These are phyloP conservation scores for Glebionis coronaria DNA, from an alignment of 129 eudicot species.

Conservation along the genomic window DNA sequence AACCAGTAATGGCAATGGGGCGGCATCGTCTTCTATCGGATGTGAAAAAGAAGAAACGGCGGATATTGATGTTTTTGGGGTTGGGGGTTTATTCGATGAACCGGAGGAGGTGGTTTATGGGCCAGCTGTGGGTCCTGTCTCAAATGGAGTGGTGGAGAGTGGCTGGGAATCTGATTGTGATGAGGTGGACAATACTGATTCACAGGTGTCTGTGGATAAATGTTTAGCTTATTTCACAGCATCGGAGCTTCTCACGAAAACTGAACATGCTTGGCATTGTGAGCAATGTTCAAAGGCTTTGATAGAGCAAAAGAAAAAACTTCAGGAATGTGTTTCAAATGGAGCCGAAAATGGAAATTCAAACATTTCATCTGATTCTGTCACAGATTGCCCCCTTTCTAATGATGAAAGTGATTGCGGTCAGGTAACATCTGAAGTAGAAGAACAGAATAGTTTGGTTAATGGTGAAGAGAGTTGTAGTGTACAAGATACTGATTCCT, in stretches of 20 bases:
- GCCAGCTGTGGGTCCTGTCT: slow-evolving; percentile 6
- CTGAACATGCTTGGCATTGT: slow-evolving; percentile 91
- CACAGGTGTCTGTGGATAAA: slow-evolving; percentile 73
- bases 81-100: slow-evolving; percentile 76
- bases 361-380: slow-evolving; percentile 20
- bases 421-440: slow-evolving; percentile 15
- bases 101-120: slow-evolving; percentile 51
- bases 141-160: slow-evolving; percentile 21
- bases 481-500: slow-evolving; percentile 5
- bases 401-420: slow-evolving; percentile 24
- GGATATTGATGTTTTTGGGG: slow-evolving; percentile 78
- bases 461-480: slow-evolving; percentile 19
- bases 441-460: slow-evolving; percentile 20
- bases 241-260: slow-evolving; percentile 65
- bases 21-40: slow-evolving; percentile 8
- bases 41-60: slow-evolving; percentile 38
- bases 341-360: slow-evolving; percentile 22
- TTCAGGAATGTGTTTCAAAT: slow-evolving; percentile 17
- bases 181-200: slow-evolving; percentile 69
- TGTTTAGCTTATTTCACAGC: slow-evolving; percentile 70
- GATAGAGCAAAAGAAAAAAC: slow-evolving; percentile 36
- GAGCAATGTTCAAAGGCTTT: slow-evolving; percentile 69
- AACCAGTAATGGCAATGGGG: slow-evolving; percentile 30
- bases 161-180: slow-evolving; percentile 64
- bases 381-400: slow-evolving; percentile 15